Percentiles rank a stretch among this genome's conserved stretches.
Conservation (phyloP, 148 eudicot genomes). For the Tetragonia tetragonoides region DNA sequence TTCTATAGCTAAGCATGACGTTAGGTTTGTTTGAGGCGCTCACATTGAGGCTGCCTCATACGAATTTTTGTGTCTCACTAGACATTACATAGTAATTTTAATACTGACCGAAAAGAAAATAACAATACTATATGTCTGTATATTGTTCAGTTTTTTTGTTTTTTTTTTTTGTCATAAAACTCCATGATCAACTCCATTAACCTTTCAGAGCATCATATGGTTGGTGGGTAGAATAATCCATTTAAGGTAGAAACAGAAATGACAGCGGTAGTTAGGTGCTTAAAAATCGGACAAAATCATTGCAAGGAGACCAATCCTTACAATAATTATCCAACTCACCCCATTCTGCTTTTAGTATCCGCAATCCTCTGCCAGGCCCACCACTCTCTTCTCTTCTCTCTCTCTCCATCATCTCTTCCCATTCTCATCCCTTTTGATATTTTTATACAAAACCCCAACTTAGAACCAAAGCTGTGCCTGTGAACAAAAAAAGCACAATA, state of each 20-base stretch:
- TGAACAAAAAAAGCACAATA: background rate
- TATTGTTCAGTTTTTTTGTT: too few relatives aligned
- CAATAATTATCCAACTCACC: background rate
- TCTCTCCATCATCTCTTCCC: background rate
- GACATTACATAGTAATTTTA: too few relatives aligned
- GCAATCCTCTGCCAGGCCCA: conserved; percentile 22
- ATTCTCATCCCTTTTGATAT: background rate
- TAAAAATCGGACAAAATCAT: conserved; percentile 28
- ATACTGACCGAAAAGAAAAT: too few relatives aligned
- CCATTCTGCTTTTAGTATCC: conserved; percentile 14
- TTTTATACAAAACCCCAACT: background rate
- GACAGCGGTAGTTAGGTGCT: conserved; percentile 25
- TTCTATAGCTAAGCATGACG: too few relatives aligned
- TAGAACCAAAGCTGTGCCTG: background rate
- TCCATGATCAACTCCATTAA: too few relatives aligned
- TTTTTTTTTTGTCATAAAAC: too few relatives aligned
- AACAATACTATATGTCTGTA: too few relatives aligned
- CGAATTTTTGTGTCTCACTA: too few relatives aligned
- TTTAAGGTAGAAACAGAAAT: background rate
- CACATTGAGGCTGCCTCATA: too few relatives aligned
- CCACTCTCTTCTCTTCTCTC: background rate
- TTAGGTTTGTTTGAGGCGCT: too few relatives aligned
- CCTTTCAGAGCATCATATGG: too few relatives aligned
- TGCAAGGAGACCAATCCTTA: background rate
- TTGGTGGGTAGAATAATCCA: too few relatives aligned